phyloP scores from a whole-genome alignment of 805 yeast species.

The Saturnispora galanensis region DNA sequence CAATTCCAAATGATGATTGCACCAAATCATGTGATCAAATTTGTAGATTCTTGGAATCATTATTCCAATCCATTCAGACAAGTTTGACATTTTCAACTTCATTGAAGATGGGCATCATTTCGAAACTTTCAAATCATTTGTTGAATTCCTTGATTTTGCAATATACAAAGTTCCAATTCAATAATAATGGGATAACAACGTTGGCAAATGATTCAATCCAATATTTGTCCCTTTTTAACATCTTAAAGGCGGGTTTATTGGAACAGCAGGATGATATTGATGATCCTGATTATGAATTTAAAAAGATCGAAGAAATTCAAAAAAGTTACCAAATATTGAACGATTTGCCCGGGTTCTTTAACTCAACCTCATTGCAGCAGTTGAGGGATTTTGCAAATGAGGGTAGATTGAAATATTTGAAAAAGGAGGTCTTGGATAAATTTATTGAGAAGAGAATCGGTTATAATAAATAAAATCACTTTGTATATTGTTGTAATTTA shows the following conservation, averaged over 20 bases:
- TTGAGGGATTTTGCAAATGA: slow-evolving; percentile 71
- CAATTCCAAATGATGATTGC: slow-evolving; percentile 37
- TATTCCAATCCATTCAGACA: slow-evolving; percentile 34
- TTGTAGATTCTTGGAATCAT: slow-evolving; percentile 33
- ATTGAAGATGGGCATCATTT: slow-evolving; percentile 18
- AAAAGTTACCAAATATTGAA: slow-evolving; percentile 38
- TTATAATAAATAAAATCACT: background rate
- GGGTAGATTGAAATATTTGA: slow-evolving; percentile 62
- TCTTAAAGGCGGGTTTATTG: slow-evolving; percentile 8
- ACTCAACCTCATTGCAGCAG: slow-evolving; percentile 64
- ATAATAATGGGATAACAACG: slow-evolving; percentile 72
- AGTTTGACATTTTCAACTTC: slow-evolving; percentile 16
- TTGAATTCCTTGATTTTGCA: slow-evolving; percentile 57
- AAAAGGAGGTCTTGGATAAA: slow-evolving; percentile 50
- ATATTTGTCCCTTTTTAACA: slow-evolving; percentile 38
- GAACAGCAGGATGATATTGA: background rate
- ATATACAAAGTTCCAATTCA: slow-evolving; percentile 65
- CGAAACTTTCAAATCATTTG: slow-evolving; percentile 16
- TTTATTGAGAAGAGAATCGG: slow-evolving; percentile 48
- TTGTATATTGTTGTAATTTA: no score
- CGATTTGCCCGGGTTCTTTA: slow-evolving; percentile 72
- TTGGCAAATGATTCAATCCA: slow-evolving; percentile 75
- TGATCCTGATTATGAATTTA: slow-evolving; percentile 34
- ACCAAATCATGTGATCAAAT: slow-evolving; percentile 64
- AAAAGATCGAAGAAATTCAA: slow-evolving; percentile 40